These are phyloP conservation scores for Graphilbum sp. DNA, from an alignment of 2,329 filamentous ascomycete genomes.

Conservation along the genomic window DNA sequence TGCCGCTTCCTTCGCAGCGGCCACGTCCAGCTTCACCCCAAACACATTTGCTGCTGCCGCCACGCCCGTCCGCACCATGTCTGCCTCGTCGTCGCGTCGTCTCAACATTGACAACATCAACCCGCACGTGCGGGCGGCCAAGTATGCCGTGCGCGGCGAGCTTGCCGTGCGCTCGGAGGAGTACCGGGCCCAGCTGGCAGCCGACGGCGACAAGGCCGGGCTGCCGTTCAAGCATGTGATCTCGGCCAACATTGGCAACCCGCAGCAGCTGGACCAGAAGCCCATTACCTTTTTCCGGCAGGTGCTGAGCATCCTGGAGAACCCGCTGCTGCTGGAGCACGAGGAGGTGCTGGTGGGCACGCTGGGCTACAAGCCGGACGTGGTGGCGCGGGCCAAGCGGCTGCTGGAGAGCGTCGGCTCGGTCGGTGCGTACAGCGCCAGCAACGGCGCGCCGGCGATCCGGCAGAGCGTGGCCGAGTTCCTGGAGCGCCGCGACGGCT, in stretches of 20 bases:
- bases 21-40: neutral
- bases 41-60: neutral
- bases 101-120: slow-evolving; percentile 84
- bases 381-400: slow-evolving; percentile 65
- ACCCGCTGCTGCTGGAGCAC: slow-evolving; percentile 70
- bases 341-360: slow-evolving; percentile 58
- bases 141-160: slow-evolving; percentile 95
- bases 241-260: slow-evolving; percentile 97
- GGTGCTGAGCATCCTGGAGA: slow-evolving; percentile 83
- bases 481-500: slow-evolving; percentile 84
- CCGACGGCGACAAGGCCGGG: slow-evolving; percentile 21
- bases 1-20: neutral
- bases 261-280: slow-evolving; percentile 97
- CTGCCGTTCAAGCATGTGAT: slow-evolving; percentile 85
- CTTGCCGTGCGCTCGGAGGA: slow-evolving; percentile 86
- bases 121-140: slow-evolving; percentile 66
- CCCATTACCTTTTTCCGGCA: slow-evolving; percentile 98
- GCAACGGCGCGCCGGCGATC: slow-evolving; percentile 73
- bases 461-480: slow-evolving; percentile 83
- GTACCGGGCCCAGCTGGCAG: slow-evolving; percentile 59
- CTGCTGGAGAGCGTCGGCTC: slow-evolving; percentile 73
- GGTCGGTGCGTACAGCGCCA: slow-evolving; percentile 92
- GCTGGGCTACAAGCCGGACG: slow-evolving; percentile 81
- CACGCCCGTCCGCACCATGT: slow-evolving; percentile 13
- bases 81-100: slow-evolving; percentile 19